Conservation (phyloP, 306 rosid species). For the Citrullus amarus region DNA sequence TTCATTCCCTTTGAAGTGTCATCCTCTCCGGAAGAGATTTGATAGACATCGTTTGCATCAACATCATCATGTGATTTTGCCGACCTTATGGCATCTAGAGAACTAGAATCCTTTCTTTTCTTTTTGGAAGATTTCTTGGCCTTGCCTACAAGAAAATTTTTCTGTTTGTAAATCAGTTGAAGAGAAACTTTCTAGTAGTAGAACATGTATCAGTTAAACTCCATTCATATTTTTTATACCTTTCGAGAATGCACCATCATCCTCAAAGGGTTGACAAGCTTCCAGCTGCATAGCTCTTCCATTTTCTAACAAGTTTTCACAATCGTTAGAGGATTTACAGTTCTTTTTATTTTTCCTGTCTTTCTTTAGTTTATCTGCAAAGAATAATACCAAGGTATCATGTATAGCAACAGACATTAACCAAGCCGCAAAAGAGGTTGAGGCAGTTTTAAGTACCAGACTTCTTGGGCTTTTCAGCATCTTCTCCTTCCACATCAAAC, state of each 20-base stretch:
- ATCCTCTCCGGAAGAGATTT: slow-evolving; percentile 27
- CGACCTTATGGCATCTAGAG: not conserved
- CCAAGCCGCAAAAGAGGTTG: not conserved
- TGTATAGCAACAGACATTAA: not conserved
- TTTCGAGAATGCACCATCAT: slow-evolving; percentile 34
- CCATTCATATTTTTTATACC: slow-evolving; percentile 40
- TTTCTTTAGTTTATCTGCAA: slow-evolving; percentile 49
- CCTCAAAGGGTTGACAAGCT: slow-evolving; percentile 25
- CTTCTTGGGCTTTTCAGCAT: not conserved
- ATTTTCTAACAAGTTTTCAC: slow-evolving; percentile 15
- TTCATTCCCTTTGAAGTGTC: slow-evolving; percentile 38
- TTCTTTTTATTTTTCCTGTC: slow-evolving; percentile 33
- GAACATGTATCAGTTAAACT: slow-evolving; percentile 2
- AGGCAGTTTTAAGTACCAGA: not conserved
- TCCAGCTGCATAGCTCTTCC: slow-evolving; percentile 19
- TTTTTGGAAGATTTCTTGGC: slow-evolving; percentile 23
- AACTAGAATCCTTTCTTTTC: slow-evolving; percentile 21
- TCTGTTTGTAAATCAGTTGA: not conserved
- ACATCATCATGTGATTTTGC: slow-evolving; percentile 9
- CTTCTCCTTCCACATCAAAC: not conserved
- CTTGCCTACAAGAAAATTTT: slow-evolving; percentile 13
- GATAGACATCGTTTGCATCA: slow-evolving; percentile 17
- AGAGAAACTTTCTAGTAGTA: not conserved
- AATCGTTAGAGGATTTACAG: not conserved
- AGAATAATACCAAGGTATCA: not conserved